Conservation (phyloP, 164 flowering plant species). For the Annona squamosa region DNA sequence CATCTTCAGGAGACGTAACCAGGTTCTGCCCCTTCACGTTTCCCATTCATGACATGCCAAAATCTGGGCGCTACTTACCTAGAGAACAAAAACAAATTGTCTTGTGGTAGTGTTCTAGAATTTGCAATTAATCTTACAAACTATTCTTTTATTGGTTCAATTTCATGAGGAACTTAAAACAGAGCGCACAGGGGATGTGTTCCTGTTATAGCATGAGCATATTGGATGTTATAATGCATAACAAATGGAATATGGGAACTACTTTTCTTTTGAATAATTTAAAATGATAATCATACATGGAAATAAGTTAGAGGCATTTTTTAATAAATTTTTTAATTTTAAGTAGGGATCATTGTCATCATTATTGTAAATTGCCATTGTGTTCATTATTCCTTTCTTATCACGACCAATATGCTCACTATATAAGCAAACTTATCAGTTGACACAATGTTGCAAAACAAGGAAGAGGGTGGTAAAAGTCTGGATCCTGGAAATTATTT, state of each 20-base stretch:
- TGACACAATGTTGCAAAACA: neutral
- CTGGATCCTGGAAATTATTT: neutral
- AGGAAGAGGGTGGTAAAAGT: neutral
- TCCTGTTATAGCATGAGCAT: neutral
- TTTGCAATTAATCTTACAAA: neutral
- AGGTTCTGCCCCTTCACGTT: slow-evolving; percentile 18
- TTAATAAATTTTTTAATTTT: no score
- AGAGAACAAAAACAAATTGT: neutral
- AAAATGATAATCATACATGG: no score
- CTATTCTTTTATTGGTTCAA: neutral
- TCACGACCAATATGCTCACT: neutral
- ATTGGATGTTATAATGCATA: no score
- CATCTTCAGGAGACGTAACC: slow-evolving; percentile 29
- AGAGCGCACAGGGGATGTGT: neutral
- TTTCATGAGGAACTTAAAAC: neutral
- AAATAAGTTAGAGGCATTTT: no score
- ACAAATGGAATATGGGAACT: no score
- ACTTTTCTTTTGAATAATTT: no score
- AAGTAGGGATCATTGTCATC: no score
- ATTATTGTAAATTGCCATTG: no score
- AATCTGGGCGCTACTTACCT: neutral
- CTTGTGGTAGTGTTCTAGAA: neutral
- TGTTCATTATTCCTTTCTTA: no score
- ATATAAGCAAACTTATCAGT: neutral
- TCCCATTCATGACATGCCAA: neutral